phyloP scores from a whole-genome alignment of 2,329 filamentous ascomycete species.

The Aspergillus puulaauensis region DNA sequence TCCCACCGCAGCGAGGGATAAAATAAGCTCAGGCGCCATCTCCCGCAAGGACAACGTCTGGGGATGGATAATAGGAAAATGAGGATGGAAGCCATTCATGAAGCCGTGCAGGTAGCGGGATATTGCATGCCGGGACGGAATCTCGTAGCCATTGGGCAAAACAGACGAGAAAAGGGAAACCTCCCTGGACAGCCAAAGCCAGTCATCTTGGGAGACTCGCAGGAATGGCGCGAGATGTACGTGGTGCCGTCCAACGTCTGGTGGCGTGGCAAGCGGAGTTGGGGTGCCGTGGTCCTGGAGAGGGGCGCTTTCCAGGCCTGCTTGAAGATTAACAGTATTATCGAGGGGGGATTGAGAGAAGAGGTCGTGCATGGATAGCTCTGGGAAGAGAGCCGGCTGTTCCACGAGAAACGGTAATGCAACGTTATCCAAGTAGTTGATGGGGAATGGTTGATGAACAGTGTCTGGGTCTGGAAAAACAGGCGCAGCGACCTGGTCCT shows the following conservation, averaged over 20 bases:
- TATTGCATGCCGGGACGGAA: conserved; percentile 5
- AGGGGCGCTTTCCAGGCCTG: neutral
- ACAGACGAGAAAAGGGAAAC: neutral
- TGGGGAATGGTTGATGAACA: neutral
- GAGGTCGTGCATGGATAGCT: neutral
- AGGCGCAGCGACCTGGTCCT: neutral
- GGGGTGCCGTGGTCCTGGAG: neutral
- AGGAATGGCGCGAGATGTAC: neutral
- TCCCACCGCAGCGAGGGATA: conserved; percentile 4
- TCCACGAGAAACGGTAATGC: neutral
- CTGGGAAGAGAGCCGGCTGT: conserved; percentile 1
- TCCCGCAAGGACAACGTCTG: neutral
- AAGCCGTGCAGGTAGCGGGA: conserved; percentile 7
- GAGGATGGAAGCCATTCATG: conserved; percentile 7
- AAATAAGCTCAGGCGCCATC: conserved; percentile 4
- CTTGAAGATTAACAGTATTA: neutral
- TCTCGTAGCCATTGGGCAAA: too few species aligned
- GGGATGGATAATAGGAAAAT: conserved; percentile 7
- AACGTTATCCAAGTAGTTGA: conserved; percentile 5
- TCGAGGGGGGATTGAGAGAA: neutral
- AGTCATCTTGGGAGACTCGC: conserved; percentile 6
- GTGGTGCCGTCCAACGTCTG: neutral
- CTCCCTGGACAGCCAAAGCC: conserved; percentile 3
- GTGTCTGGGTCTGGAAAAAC: neutral
- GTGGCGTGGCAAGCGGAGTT: neutral